Base-by-base conservation (phyloP, 192 early-diverging fungal species). In the Coemansia sp. region DNA sequence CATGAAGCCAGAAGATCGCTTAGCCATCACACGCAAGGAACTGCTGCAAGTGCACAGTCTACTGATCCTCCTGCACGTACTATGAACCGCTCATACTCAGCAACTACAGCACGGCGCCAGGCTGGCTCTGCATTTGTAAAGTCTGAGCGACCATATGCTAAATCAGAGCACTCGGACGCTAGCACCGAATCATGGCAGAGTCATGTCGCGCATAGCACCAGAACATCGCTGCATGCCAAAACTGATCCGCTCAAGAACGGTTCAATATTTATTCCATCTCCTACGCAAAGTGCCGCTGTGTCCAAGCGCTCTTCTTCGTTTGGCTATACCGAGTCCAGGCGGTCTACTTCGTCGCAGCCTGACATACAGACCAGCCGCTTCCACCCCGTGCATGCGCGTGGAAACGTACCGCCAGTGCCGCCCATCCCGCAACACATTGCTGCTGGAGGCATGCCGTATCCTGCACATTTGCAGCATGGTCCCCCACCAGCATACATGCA, bases 151-250 rank as follows among this genome's bases (percentile, higher is more conserved):
- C 15, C 60, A 37, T 47, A 34, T 4, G 56, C 63, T 14, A 31
- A 40, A 23, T 66, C 73, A 3, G 62, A 55, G 5, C 36, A 39
- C 2, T 70, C 67, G 8, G 34, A 26, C 3, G 59, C 14, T 40
- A 66, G 58, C 52, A 44, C 74, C n/a, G 67, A 63, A 28, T 77
- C 74, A 5, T 77, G 74, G 74, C 74, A 77, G 38, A 77, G 74
- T 44, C 51, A 57, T n/a, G 52, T 44, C 14, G 67, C 39, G 3
- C 67, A 58, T 45, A 58, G 67, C 28, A 57, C 60, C 1, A 26
- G 39, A 4, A 40, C 55, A 3, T 68, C 72, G 4, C 39, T 68
- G 8, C 62, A 69, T 34, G 62, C 66, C 45, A 65, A 54, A 17
- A 66, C 66, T 18, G 73, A 76, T 18, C 53, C 64, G 9, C 31